phyloP scores from a whole-genome alignment of 140 eudicot species.

The Ambrosia hybrid region DNA sequence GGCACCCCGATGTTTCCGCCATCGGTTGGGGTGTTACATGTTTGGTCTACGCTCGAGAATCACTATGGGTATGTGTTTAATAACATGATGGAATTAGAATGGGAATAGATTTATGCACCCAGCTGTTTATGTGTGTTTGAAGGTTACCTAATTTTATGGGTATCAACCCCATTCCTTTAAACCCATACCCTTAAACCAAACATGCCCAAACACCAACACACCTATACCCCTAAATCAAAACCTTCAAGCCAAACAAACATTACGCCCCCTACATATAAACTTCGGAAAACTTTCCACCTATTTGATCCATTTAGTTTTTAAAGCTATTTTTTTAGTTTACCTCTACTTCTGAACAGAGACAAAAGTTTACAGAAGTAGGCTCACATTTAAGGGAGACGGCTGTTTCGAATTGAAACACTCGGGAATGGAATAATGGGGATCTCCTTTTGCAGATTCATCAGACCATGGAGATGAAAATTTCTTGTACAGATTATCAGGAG shows the following conservation, averaged over 20 bases:
- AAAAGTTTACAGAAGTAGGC: constrained; percentile 10
- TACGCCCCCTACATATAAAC: background rate
- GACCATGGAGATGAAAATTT: constrained; percentile 95
- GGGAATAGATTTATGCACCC: background rate
- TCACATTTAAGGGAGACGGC: constrained; percentile 61
- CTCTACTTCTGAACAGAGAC: background rate
- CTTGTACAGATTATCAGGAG: constrained; percentile 72
- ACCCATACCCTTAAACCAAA: background rate
- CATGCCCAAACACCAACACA: background rate
- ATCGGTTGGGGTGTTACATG: too few relatives aligned
- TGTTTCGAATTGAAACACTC: constrained; percentile 75
- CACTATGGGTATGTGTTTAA: background rate
- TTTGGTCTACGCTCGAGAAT: background rate
- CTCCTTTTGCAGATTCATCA: constrained; percentile 83
- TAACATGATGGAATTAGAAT: background rate
- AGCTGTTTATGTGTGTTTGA: background rate
- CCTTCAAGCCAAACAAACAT: background rate
- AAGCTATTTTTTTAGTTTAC: background rate
- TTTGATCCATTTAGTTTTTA: background rate
- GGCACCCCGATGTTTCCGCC: too few relatives aligned
- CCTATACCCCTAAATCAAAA: background rate
- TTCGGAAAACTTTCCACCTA: background rate
- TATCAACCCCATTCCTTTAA: background rate
- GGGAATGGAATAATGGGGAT: constrained; percentile 69
- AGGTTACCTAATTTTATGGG: background rate